Evolutionary conservation across 2,329 filamentous ascomycete genomes (phyloP).

Genomic region (Alternaria sp.): DNA sequence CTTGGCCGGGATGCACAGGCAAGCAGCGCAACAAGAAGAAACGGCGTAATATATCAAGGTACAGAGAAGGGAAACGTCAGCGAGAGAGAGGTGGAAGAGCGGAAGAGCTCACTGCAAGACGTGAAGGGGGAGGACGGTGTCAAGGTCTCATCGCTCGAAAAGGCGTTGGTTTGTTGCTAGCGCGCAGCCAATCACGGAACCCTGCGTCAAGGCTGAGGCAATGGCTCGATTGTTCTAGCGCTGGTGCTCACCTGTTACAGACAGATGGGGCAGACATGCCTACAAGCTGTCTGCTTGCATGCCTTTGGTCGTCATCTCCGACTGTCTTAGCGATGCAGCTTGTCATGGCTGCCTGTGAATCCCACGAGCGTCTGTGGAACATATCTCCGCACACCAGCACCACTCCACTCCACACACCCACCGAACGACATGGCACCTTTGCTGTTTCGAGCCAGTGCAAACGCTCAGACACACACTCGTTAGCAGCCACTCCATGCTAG

Average conservation of each 20-base stretch:
- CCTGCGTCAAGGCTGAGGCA: constrained; percentile 31
- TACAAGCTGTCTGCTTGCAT: constrained; percentile 4
- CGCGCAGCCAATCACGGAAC: constrained; percentile 25
- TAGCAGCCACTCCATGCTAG: constrained; percentile 6
- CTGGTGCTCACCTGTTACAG: constrained; percentile 18
- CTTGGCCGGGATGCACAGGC: constrained; percentile 18
- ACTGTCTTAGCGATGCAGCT: background rate
- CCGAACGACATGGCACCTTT: constrained; percentile 15
- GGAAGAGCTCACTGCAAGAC: constrained; percentile 21
- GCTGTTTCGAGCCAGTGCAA: constrained; percentile 20
- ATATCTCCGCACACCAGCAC: background rate
- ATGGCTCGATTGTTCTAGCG: constrained; percentile 21
- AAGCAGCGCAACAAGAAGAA: constrained; percentile 31
- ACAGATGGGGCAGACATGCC: constrained; percentile 5
- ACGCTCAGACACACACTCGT: constrained; percentile 5
- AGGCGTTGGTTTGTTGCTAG: constrained; percentile 21
- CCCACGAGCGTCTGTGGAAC: constrained; percentile 2
- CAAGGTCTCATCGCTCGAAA: constrained; percentile 12
- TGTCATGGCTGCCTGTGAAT: background rate
- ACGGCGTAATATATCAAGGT: constrained; percentile 31
- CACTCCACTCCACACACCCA: constrained; percentile 2
- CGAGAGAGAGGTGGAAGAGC: constrained; percentile 14
- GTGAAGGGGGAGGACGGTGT: constrained; percentile 11
- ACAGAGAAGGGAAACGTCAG: constrained; percentile 33
- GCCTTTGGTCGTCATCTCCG: background rate